These are phyloP conservation scores for Fusarium verrucosum DNA, from an alignment of 2,329 filamentous ascomycete genomes.

Conservation along the genomic window DNA sequence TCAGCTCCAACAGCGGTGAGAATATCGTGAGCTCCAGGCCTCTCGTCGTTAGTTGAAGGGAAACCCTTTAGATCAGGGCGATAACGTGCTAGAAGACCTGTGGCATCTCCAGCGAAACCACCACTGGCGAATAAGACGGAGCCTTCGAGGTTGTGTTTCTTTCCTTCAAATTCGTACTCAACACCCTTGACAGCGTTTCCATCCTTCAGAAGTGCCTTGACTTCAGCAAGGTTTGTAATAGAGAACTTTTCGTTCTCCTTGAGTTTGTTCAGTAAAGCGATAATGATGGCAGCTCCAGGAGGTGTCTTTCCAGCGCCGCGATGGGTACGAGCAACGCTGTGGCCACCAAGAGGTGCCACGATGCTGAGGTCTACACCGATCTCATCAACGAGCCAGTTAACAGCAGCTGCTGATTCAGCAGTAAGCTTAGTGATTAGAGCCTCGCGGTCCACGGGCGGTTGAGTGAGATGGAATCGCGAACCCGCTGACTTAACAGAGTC, in stretches of 20 bases:
- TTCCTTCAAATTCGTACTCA: slow-evolving; percentile 54
- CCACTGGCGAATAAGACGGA: slow-evolving; percentile 69
- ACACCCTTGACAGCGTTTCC: slow-evolving; percentile 59
- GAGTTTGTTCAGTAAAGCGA: slow-evolving; percentile 61
- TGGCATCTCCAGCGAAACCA: slow-evolving; percentile 70
- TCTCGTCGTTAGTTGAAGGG: slow-evolving; percentile 70
- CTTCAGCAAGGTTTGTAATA: slow-evolving; percentile 61
- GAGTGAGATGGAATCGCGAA: slow-evolving; percentile 44
- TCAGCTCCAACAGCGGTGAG: slow-evolving; percentile 53
- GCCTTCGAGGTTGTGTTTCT: slow-evolving; percentile 50
- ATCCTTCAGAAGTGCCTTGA: slow-evolving; percentile 58
- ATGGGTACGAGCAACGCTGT: slow-evolving; percentile 59
- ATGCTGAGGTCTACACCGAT: slow-evolving; percentile 66
- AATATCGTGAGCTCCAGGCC: slow-evolving; percentile 61
- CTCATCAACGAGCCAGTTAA: slow-evolving; percentile 66
- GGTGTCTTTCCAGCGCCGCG: slow-evolving; percentile 64
- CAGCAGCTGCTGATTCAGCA: slow-evolving; percentile 56
- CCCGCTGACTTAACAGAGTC: slow-evolving; percentile 69
- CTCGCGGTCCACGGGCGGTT: slow-evolving; percentile 49
- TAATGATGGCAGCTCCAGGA: slow-evolving; percentile 68
- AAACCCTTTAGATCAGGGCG: slow-evolving; percentile 67
- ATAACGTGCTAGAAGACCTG: slow-evolving; percentile 64
- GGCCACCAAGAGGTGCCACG: slow-evolving; percentile 68
- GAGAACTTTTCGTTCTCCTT: slow-evolving; percentile 60
- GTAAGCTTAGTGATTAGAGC: slow-evolving; percentile 61